These are phyloP conservation scores for Monosporozyma siamensis DNA, from an alignment of 805 yeast species.

Conservation along the genomic window DNA sequence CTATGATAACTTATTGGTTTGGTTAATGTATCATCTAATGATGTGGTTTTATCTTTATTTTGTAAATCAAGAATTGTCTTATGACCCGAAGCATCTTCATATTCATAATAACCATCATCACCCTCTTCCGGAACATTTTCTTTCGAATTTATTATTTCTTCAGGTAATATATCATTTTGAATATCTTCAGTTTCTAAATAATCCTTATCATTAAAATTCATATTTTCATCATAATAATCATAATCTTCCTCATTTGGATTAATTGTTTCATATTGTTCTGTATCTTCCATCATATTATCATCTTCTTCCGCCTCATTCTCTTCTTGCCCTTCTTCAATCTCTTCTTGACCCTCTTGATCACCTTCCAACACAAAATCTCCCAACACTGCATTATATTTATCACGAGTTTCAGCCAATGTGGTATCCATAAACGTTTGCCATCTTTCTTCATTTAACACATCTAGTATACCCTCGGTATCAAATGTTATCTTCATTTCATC, in stretches of 20 bases:
- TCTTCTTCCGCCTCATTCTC: conserved; percentile 13
- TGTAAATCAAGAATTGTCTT: conserved; percentile 48
- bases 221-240: conserved; percentile 3
- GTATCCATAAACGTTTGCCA: conserved; percentile 82
- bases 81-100: conserved; percentile 69
- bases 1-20: neutral
- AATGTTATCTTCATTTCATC: conserved; percentile 28
- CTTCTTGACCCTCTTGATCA: conserved; percentile 13
- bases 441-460: conserved; percentile 23
- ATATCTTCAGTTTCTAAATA: conserved; percentile 40
- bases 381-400: conserved; percentile 84
- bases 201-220: neutral
- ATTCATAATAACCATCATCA: conserved; percentile 39
- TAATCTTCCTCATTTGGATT: conserved; percentile 1
- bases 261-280: conserved; percentile 7
- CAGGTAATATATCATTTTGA: conserved; percentile 35
- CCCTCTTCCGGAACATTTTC: conserved; percentile 34
- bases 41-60: conserved; percentile 35
- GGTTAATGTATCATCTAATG: neutral
- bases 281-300: conserved; percentile 11
- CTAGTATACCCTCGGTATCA: conserved; percentile 17
- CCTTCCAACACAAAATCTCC: conserved; percentile 56
- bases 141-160: conserved; percentile 3
- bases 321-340: conserved; percentile 12
- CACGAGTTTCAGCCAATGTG: conserved; percentile 79